Base-by-base conservation (phyloP, 139 green algal genomes). In the Micractinium sp. region DNA sequence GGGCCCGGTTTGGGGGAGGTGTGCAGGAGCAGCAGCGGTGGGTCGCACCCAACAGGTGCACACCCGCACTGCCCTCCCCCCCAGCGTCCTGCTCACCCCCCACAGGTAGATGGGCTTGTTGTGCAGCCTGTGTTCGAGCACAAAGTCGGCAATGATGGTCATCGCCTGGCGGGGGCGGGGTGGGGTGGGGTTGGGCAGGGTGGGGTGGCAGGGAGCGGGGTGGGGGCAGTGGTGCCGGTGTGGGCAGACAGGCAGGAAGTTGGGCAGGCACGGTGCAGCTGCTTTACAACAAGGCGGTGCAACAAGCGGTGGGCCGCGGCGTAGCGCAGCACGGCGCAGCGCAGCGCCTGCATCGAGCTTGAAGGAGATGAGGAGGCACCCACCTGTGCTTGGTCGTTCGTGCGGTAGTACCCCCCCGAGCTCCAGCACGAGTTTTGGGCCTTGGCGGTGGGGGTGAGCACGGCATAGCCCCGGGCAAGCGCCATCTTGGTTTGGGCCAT, bases 391-490 rank as follows among this genome's bases (percentile, higher is more conserved):
- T 71, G 63, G 63, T 71, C 63, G 14, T 71, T 71, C 2, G 7
- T 25, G 20, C 63, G 63, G 63, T 31, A 71, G 63, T 71, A 80
- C 74, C 33, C 74, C 18, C 74, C 74, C 1, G 33, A 53, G 74
- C 33, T 53, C 74, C 74, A 80, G 74, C 74, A 71, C 25, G 13
- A 25, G 39, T 69, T 73, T 47, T 25, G 31, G 80, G 18, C 56
- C 53, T 85, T 85, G 80, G 80, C 39, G 53, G 47, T 71, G 39
- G 56, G 80, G 15, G 80, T 63, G 39, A 85, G 80, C 53, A 85
- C 80, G 12, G 80, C 80, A 38, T 85, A 85, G 4, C 80, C 80
- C 0, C 80, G 80, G 1, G 39, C 56, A 14, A 85, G 80, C 3
- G 80, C 80, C 80, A 69, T 61, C 80, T 85, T 85, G 29, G 80